Evolutionary conservation across 352 stramenopile species (phyloP).

Genomic region (Phytophthora rubi): DNA sequence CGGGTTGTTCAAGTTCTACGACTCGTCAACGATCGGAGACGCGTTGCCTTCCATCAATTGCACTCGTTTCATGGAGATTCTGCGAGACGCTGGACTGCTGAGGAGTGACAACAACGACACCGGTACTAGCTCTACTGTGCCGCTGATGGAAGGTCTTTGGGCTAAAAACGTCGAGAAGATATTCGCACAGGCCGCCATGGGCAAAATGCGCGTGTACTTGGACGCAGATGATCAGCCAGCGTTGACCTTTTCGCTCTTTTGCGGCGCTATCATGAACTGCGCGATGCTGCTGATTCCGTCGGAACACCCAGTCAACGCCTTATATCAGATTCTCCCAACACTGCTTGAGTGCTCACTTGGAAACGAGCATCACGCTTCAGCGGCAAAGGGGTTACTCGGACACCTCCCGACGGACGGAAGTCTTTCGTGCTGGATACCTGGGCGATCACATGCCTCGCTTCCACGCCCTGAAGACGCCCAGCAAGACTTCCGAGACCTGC

Average conservation of each 20-base stretch:
- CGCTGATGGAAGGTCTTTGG: conserved; percentile 3
- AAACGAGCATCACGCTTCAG: neutral
- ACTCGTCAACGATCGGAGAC: conserved; percentile 57
- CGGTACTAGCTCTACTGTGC: neutral
- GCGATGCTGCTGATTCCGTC: conserved; percentile 42
- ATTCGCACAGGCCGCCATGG: conserved; percentile 63
- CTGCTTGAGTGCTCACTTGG: conserved; percentile 14
- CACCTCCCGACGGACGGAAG: conserved; percentile 16
- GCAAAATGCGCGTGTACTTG: conserved; percentile 65
- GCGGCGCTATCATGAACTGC: conserved; percentile 57
- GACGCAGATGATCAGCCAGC: conserved; percentile 56
- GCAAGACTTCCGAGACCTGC: conserved; percentile 36
- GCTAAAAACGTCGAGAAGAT: conserved; percentile 41
- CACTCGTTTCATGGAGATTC: conserved; percentile 46
- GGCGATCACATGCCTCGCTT: neutral
- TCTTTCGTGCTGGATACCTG: conserved; percentile 19
- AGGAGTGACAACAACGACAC: neutral
- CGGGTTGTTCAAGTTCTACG: conserved; percentile 63
- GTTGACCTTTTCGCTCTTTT: conserved; percentile 64
- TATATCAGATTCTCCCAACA: conserved; percentile 18
- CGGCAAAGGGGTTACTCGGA: conserved; percentile 17
- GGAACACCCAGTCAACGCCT: conserved; percentile 8
- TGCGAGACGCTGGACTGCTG: conserved; percentile 48
- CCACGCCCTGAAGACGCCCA: neutral
- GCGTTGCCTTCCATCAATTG: conserved; percentile 56